Evolutionary conservation across 2,329 filamentous ascomycete genomes (phyloP).

Genomic region (Lachnellula subtilissima): DNA sequence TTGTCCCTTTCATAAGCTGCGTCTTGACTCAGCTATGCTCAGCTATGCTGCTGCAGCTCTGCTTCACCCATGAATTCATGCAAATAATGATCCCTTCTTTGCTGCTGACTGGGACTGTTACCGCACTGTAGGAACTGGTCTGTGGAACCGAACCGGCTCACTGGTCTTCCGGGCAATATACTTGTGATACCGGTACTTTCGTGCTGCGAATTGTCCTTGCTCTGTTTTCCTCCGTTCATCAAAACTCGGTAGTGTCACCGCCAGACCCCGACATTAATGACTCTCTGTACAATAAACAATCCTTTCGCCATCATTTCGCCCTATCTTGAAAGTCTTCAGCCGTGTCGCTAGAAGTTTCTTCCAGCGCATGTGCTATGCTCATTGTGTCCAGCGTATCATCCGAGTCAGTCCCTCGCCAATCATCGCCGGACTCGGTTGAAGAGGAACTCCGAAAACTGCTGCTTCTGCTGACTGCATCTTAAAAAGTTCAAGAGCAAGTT

Average conservation of each 20-base stretch:
- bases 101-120: neutral
- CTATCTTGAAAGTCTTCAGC: neutral
- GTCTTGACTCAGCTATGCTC: constrained; percentile 3
- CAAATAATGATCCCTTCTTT: constrained; percentile 1
- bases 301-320: constrained; percentile 11
- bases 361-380: neutral
- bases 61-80: constrained; percentile 7
- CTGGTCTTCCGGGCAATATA: constrained; percentile 9
- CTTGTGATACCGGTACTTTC: neutral
- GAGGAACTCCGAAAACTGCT: constrained; percentile 13
- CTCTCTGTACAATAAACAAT: neutral
- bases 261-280: constrained; percentile 4
- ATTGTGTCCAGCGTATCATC: neutral
- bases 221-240: neutral
- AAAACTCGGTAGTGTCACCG: constrained; percentile 1
- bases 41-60: neutral
- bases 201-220: constrained; percentile 7
- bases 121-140: neutral
- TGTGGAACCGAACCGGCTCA: constrained; percentile 18
- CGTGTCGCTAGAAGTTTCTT: neutral
- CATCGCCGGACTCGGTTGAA: constrained; percentile 11
- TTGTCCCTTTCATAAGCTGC: neutral
- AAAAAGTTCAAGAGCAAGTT: neutral
- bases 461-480: constrained; percentile 1
- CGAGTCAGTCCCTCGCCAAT: constrained; percentile 8